These are phyloP conservation scores for Rubroshorea leprosula DNA, from an alignment of 345 rosid genomes.

Conservation along the genomic window DNA sequence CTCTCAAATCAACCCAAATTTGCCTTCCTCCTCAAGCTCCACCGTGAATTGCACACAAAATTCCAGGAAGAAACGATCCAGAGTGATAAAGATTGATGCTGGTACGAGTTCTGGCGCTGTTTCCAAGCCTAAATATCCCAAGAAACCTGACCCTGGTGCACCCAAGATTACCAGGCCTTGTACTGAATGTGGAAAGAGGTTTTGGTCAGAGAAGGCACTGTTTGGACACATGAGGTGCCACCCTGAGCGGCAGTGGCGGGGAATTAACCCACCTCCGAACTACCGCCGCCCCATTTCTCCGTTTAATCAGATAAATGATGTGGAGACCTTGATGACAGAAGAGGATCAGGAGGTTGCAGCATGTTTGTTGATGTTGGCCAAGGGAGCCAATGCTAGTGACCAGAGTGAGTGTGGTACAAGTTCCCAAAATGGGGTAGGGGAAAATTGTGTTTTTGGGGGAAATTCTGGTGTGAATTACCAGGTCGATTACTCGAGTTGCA, in stretches of 20 bases:
- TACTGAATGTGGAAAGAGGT: slow-evolving; percentile 83
- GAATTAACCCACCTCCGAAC: slow-evolving; percentile 65
- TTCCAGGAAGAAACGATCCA: slow-evolving; percentile 48
- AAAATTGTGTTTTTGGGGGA: background rate
- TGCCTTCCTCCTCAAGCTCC: slow-evolving; percentile 28
- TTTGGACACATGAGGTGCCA: slow-evolving; percentile 98
- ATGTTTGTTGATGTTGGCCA: slow-evolving; percentile 50
- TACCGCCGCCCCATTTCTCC: slow-evolving; percentile 19
- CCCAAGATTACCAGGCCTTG: slow-evolving; percentile 82
- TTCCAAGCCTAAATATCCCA: slow-evolving; percentile 37
- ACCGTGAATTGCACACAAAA: slow-evolving; percentile 24
- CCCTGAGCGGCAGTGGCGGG: slow-evolving; percentile 83
- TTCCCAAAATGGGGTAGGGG: slow-evolving; percentile 11
- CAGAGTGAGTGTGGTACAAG: slow-evolving; percentile 4
- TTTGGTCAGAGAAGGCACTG: slow-evolving; percentile 89
- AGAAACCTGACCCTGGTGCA: slow-evolving; percentile 66
- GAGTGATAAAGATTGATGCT: slow-evolving; percentile 20
- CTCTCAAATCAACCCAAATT: slow-evolving; percentile 18
- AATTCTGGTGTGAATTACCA: slow-evolving; percentile 3
- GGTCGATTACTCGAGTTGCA: slow-evolving; percentile 76
- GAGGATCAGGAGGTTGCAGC: slow-evolving; percentile 73
- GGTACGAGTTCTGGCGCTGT: slow-evolving; percentile 13
- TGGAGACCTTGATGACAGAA: slow-evolving; percentile 28
- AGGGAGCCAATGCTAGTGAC: slow-evolving; percentile 1
- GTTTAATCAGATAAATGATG: background rate